Percentiles rank a stretch among this genome's conserved stretches.
These are phyloP conservation scores for Colletotrichum melonis DNA, from an alignment of 2,329 filamentous ascomycete genomes.

Conservation along the genomic window DNA sequence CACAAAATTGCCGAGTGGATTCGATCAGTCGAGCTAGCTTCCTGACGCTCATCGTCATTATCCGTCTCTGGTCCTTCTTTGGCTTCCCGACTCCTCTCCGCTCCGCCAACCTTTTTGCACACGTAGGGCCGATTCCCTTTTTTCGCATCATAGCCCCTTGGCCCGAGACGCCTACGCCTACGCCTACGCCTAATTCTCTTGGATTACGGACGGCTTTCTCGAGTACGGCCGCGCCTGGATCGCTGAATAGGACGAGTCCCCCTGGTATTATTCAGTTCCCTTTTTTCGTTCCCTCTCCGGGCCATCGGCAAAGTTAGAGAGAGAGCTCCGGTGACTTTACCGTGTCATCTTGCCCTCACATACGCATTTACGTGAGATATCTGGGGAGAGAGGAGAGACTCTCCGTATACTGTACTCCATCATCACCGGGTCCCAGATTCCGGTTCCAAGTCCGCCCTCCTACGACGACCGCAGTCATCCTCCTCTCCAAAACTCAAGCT, in stretches of 20 bases:
- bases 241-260: background rate
- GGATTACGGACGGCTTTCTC: background rate
- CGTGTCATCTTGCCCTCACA: slow-evolving; percentile 8
- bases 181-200: background rate
- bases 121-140: background rate
- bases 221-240: background rate
- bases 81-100: background rate
- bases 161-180: slow-evolving; percentile 3
- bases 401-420: background rate
- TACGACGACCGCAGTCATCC: background rate
- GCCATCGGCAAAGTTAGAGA: background rate
- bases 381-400: background rate
- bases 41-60: background rate
- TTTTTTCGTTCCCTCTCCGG: background rate
- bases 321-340: background rate
- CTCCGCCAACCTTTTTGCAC: background rate
- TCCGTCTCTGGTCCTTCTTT: background rate
- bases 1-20: background rate
- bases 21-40: background rate
- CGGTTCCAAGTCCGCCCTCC: background rate
- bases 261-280: background rate
- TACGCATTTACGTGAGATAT: slow-evolving; percentile 11
- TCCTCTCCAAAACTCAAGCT: background rate
- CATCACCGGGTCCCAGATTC: background rate
- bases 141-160: background rate